Base-by-base conservation (phyloP, 805 yeast genomes). In the Pichia thaimueangensis region DNA sequence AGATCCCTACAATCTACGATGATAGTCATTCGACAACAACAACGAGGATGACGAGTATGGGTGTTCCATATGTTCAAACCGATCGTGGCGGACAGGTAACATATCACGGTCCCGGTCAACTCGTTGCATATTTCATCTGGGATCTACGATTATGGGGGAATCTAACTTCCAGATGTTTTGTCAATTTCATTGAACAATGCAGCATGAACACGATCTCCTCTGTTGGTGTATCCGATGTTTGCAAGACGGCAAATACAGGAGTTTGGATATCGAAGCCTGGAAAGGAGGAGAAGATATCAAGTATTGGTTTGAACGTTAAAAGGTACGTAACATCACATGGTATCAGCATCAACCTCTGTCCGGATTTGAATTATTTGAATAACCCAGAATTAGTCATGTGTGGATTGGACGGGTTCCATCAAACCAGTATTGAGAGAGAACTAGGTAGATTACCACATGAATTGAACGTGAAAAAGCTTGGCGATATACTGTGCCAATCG, bases 41-140 rank as follows among this genome's bases (percentile, higher is more conserved):
- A 6, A 5, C 10, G 10, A 23, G 28, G 4, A 22, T 28, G 71
- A 71, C 43, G n/a, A 23, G 32, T 12, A 13, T 29, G 9, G 32
- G 37, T n/a, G 82, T 88, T 13, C 70, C 70, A 24, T 85, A 78
- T 55, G 73, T 80, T n/a, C 91, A 86, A 53, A 74, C 93, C 0
- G 78, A 78, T 41, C 69, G 99, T 47, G 99, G 99, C 13, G 99
- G 99, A 0, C 95, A 93, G 58, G 78, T 93, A 1, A 93, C 98
- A 0, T 93, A 86, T 69, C 99, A 93, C 64, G 97, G 97, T 0
- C 84, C 93, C 1, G 98, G 98, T 0, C 99, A 93, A 62, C 58
- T 87, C 30, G 96, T 89, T 2, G 78, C 86, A 5, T 93, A 91
- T 56, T 80, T 93, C 10, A 71, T 93, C 1, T 41, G 85, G 24